Base-by-base conservation (phyloP, 1,284 basidiomycete genomes). In the Sporisorium sorghi region DNA sequence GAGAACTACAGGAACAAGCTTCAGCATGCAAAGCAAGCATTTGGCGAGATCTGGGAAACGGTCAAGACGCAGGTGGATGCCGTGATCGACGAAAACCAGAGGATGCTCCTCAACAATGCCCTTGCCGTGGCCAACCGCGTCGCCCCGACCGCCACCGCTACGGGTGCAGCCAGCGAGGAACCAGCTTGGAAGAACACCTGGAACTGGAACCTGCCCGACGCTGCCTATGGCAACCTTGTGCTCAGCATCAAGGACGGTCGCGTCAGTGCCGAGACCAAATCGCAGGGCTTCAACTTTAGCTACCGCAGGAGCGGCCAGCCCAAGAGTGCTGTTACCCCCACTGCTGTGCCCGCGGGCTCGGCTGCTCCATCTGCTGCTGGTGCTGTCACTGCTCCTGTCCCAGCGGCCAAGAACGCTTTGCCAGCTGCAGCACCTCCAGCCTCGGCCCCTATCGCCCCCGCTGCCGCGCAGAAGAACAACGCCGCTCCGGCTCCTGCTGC, bases 141-240 rank as follows among this genome's bases (percentile, higher is more conserved):
- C 15, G 93, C 93, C 7, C 87, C 90, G 4, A 84, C 68, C 5
- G 70, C 89, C 1, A 88, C 90, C 42, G 81, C 86, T 4, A 84
- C 86, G 0, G 81, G 80, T 17, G 87, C 88, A 5, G 87, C 87
- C 15, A 89, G 89, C 42, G 96, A 98, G 94, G 86, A 98, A 94
- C 73, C 75, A 12, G 75, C 76, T 11, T 78, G 73, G 74, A 82
- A 81, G 80, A 82, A 81, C 85, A 94, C 92, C 80, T 99, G 96
- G 96, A 94, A 98, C 85, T 98, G 94, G 94, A 94, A 96, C 81
- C 86, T 97, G 55, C 86, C 95, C 64, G 96, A 99, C 82, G 96
- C 95, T 9, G 91, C 93, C 1, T 96, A 92, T 75, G 97, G 96
- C 2, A 90, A 90, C 17, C 88, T 99, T 42, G 87, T 97, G 1